Base-by-base conservation (phyloP, 75 land plant genomes). In the Pseudotsuga menziesii region DNA sequence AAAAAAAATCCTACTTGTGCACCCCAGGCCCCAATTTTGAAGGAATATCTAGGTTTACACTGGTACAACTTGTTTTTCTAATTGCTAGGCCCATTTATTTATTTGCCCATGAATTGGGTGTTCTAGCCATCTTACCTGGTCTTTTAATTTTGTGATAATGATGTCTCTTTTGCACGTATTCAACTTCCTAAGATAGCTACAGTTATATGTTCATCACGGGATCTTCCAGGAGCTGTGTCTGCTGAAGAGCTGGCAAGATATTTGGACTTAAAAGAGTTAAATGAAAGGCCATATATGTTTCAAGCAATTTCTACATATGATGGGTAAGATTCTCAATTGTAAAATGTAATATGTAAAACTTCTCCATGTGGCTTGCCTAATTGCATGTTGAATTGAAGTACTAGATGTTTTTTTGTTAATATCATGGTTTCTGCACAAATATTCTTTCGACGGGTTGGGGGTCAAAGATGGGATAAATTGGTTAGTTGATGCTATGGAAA, bases 401-500 rank as follows among this genome's bases (percentile, higher is more conserved):
- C 41, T 22, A 4, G 39, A 61, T 69, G n/a, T n/a, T 57, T 57
- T 73, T 35, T 55, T 52, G 75, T 39, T 75, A 57, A 14, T 75
- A 20, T 55, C 2, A 69, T 22, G 8, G 72, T n/a, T 69, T 20
- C 23, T 41, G 54, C n/a, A 69, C 25, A 69, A 41, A 69, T 44
- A 69, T 61, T 19, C 4, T 78, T 58, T 48, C 63, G 71, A 77
- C 92, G 91, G 98, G 61, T 75, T 78, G 44, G 98, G 97, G 11
- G 88, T 95, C 26, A 91, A 88, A 84, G 88, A 85, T 57, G 86
- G 89, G 19, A 77, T 95, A 22, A 84, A 89, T 16, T 95, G 98
- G 98, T 83, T 95, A 32, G 92, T 95, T 41, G 97, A 93, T 32
- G 92, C 81, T 9, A 95, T 93, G 98, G 89, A 84, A 73, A 91